phyloP scores from a whole-genome alignment of 2,329 filamentous ascomycete genomes.

The Dactylellina sp. region DNA sequence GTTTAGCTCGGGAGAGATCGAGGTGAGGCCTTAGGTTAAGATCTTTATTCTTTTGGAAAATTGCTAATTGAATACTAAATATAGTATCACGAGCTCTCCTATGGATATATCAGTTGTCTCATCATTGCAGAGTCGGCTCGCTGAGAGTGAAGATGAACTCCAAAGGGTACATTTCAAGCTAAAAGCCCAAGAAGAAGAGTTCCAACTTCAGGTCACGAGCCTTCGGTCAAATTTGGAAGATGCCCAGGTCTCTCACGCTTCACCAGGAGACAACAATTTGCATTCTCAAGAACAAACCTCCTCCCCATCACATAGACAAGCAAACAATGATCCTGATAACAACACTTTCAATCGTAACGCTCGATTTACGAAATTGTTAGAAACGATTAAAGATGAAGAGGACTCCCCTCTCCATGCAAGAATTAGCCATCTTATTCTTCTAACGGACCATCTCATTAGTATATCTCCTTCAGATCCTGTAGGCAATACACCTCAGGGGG shows the following conservation, averaged over 20 bases:
- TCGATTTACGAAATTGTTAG: slow-evolving; percentile 18
- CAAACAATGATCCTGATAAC: background rate
- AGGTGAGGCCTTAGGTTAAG: slow-evolving; percentile 66
- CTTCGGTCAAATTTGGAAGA: slow-evolving; percentile 64
- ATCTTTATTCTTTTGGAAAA: background rate
- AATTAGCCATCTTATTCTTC: slow-evolving; percentile 24
- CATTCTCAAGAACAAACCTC: background rate
- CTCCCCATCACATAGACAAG: background rate
- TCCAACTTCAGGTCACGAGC: slow-evolving; percentile 76
- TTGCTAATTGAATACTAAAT: background rate
- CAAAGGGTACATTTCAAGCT: slow-evolving; percentile 78
- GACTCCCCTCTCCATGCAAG: background rate
- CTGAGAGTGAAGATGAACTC: slow-evolving; percentile 86
- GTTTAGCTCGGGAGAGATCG: slow-evolving; percentile 89
- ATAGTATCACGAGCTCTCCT: slow-evolving; percentile 69
- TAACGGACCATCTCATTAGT: slow-evolving; percentile 30
- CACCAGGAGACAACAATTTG: background rate
- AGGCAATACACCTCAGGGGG: slow-evolving; percentile 8
- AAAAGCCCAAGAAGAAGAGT: slow-evolving; percentile 77
- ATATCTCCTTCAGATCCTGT: background rate
- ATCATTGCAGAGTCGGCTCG: slow-evolving; percentile 85
- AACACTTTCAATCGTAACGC: slow-evolving; percentile 1
- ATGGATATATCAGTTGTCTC: slow-evolving; percentile 93
- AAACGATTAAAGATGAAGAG: slow-evolving; percentile 8
- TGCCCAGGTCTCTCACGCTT: slow-evolving; percentile 35